Evolutionary conservation across 306 rosid genomes (phyloP), one percentile per base, ranked within the genome.

Genomic region (Cucurbita maxima): DNA sequence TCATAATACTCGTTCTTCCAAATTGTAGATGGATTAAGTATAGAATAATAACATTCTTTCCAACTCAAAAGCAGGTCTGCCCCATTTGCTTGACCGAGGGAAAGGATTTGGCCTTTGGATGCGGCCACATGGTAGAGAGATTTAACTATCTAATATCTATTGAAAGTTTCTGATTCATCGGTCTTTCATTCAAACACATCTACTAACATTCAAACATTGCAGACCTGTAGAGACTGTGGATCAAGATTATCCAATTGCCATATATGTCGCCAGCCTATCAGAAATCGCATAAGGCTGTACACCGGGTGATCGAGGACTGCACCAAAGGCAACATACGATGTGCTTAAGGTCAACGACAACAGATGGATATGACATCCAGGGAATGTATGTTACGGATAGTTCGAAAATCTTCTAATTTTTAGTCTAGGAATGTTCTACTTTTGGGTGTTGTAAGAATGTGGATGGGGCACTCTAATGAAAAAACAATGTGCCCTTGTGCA

Each of bases 201-300:
- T 45, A 22, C 19, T 67, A 44, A 66, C 55, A 19, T 44, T 67
- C 72, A 20, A 63, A 67, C 72, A 69, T 77, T 53, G 78, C 87
- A 92, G 96, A 76, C 96, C 20, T 90, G 98, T 77, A 79, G 90
- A 62, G 98, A 90, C 7, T 90, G 98, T 82, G 92, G 88, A 59
- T 37, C 88, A 55, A 87, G 81, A 76, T 64, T 93, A 81, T 81
- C 84, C 25, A 48, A 76, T 60, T 93, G 96, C 72, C 97, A 92
- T 20, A 88, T 93, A 40, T 93, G 98, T 74, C 83, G 96, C 51
- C 81, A 74, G 79, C 87, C 88, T 43, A 93, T 93, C 81, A 85
- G 36, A 61, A 80, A 11, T 75, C 97, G 96, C 75, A 87, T 93
- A 55, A 85, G 91, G 89, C 86, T 93, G 47, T 90, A 76, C 68